Evolutionary conservation across 495 filamentous ascomycete genomes (phyloP).

Genomic region (Echria macrotheca): DNA sequence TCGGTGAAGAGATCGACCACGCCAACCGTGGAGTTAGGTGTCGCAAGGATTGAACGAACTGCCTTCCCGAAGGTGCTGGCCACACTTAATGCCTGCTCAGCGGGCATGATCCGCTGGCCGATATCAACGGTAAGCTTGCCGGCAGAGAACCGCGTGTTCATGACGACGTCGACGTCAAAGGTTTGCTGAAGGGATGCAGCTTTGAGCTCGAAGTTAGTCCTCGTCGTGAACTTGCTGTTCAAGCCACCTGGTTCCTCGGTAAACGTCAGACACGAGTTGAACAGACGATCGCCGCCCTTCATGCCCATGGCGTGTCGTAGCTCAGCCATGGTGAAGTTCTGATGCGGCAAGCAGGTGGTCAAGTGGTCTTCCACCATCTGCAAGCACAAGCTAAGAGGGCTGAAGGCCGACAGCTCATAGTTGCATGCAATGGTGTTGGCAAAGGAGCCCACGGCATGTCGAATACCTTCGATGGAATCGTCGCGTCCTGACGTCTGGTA

Average conservation of each 20-base stretch:
- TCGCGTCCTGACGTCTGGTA: conserved; percentile 39
- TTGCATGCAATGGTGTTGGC: conserved; percentile 35
- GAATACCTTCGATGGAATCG: conserved; percentile 31
- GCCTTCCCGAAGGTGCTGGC: conserved; percentile 40
- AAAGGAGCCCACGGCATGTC: conserved; percentile 39
- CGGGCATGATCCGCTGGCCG: conserved; percentile 37
- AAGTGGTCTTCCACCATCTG: conserved; percentile 33
- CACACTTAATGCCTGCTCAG: conserved; percentile 35
- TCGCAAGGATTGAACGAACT: conserved; percentile 35
- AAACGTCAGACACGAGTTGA: conserved; percentile 44
- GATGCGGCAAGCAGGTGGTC: conserved; percentile 30
- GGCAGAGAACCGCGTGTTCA: conserved; percentile 33
- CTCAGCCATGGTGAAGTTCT: conserved; percentile 37
- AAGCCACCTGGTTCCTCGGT: conserved; percentile 33
- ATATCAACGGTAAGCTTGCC: conserved; percentile 38
- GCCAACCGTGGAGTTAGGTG: conserved; percentile 29
- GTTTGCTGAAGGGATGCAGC: conserved; percentile 39
- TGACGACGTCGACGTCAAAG: conserved; percentile 38
- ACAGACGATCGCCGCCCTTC: conserved; percentile 35
- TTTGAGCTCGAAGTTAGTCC: conserved; percentile 29
- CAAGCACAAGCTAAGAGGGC: conserved; percentile 27
- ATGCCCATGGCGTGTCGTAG: conserved; percentile 40
- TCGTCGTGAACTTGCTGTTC: conserved; percentile 34
- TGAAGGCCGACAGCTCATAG: conserved; percentile 27
- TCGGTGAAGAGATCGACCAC: conserved; percentile 40